Conservation (phyloP, 176 grass and related monocot species). For the Triticum turgidum region DNA sequence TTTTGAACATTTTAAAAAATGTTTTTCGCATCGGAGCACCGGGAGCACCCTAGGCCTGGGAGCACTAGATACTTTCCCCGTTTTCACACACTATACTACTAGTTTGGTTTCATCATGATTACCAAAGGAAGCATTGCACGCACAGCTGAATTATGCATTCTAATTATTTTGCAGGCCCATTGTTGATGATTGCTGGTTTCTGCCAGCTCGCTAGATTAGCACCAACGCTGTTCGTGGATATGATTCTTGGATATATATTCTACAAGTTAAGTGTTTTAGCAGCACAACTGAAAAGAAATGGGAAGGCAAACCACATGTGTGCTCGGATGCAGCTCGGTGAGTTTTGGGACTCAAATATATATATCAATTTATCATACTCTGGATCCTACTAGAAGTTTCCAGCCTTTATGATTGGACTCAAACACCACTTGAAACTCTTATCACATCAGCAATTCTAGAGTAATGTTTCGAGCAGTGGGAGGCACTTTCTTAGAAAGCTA, state of each 20-base stretch:
- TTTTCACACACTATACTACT: not conserved
- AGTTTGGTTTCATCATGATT: not conserved
- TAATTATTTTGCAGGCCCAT: not conserved
- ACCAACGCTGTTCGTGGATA: constrained; percentile 18
- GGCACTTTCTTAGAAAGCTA: not conserved
- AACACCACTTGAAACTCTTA: not conserved
- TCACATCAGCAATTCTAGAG: not conserved
- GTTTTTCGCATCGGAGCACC: too few species aligned
- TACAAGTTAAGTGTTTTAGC: constrained; percentile 27
- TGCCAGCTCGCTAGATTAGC: not conserved
- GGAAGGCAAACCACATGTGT: constrained; percentile 7
- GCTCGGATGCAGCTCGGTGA: constrained; percentile 6
- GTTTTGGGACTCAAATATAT: not conserved
- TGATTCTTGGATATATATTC: constrained; percentile 15
- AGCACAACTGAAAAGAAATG: constrained; percentile 12
- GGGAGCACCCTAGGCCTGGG: too few species aligned
- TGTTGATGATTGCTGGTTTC: constrained; percentile 12
- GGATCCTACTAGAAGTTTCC: not conserved
- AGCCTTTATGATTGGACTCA: not conserved
- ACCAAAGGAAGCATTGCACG: not conserved
- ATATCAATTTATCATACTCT: not conserved
- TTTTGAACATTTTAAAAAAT: too few species aligned
- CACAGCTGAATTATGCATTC: not conserved
- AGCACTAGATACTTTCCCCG: too few species aligned
- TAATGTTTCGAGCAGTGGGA: not conserved